Base-by-base conservation (phyloP, 352 stramenopile genomes). In the Aphanomyces astaci region DNA sequence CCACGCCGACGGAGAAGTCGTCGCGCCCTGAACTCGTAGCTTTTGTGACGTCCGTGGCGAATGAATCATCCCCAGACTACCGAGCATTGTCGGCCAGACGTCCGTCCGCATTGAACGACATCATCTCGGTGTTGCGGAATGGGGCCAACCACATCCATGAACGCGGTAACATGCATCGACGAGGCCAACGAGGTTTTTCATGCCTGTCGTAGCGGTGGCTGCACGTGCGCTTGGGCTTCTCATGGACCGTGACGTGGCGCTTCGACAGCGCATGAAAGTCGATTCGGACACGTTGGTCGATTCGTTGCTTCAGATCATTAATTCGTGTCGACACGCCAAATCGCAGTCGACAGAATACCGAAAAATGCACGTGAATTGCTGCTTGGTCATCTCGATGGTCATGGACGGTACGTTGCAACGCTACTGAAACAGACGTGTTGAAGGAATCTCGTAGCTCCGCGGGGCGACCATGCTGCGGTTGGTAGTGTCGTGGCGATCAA, bases 301-400 rank as follows among this genome's bases (percentile, higher is more conserved):
- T 60, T 80, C 84, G 48, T 66, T 93, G 46, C 75, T 93, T 51
- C 81, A 90, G 72, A 66, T 93, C 25, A 67, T 93, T 51, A 77
- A 80, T 43, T 86, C 75, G 60, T 91, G 81, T 39, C 75, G 84
- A 17, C 76, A 75, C 32, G 73, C 76, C 46, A 64, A 72, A 31
- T 71, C 71, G 27, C 76, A 83, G 57, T 87, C 76, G 40, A 64
- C 76, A 10, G 85, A 92, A 55, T 84, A 73, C 28, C 75, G 79
- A 25, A 82, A 83, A 27, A 80, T 90, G 25, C 81, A 91, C 48
- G 85, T 93, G 45, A 93, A 93, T 62, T 90, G 80, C 75, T 93
- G 83, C 53, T 78, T 93, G 57, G 81, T 90, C 36, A 88, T 93
- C 72, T 89, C 85, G n/a, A 75, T 93, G 67, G 52, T 93, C 48